Evolutionary conservation across 2,329 filamentous ascomycete genomes (phyloP), one percentile per base, ranked within the genome.

Genomic region (Penicillium capsulatum): DNA sequence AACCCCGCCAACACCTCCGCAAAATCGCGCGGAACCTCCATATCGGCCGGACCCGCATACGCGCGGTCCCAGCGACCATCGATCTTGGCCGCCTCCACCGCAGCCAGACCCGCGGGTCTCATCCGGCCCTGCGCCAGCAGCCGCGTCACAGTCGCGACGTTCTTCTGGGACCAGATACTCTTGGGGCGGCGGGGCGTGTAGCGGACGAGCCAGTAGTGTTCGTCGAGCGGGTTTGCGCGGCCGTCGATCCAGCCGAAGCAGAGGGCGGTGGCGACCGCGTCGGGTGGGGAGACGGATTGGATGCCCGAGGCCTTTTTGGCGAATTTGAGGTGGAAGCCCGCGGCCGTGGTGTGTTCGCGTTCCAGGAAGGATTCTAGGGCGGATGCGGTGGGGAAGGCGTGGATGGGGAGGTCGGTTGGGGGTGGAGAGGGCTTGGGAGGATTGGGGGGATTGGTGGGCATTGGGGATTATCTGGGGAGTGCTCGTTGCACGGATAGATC

Each of bases 161-260:
- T 83, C 29, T 77, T 74, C 43, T 72, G 68, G 2, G 77, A 81
- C 79, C 79, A 82, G 5, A 75, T 54, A 50, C 76, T 79, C 22
- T 69, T 70, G 19, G 66, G 56, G 3, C 73, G 69, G 3, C 79
- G 75, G 2, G 77, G 78, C 1, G 77, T 79, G 64, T 79, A 81
- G 7, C 76, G 70, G 49, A 77, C 75, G 1, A 75, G 54, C 55
- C 75, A 80, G 48, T 68, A 71, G 3, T 60, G 50, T 0, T 66
- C 66, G 46, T 79, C 71, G 32, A 66, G 56, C 3, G 61, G 41
- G 32, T 68, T 66, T 2, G 68, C 68, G 51, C 77, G 76, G 0
- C 78, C 76, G 54, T 82, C 77, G 40, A 81, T 82, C 78, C 79
- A 82, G 29, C 79, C 79, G 51, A 74, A 75, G 55, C 77, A 81